These are phyloP conservation scores for Melaleuca quinquenervia DNA, from an alignment of 345 rosid genomes.

Conservation along the genomic window DNA sequence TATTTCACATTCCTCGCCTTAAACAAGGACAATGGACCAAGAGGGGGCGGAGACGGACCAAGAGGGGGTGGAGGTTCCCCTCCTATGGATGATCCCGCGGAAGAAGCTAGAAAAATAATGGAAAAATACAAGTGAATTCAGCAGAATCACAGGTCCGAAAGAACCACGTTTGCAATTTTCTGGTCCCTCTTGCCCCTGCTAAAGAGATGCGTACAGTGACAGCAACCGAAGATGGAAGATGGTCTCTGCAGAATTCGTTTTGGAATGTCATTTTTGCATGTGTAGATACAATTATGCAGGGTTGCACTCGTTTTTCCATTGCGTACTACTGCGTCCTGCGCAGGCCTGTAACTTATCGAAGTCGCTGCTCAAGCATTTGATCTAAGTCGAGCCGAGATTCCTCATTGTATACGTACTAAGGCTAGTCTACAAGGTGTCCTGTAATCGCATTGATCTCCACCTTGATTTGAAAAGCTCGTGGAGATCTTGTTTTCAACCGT, in stretches of 20 bases:
- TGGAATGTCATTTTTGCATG: neutral
- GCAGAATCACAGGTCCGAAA: neutral
- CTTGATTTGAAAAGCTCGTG: neutral
- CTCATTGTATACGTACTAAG: neutral
- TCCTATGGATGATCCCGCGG: constrained; percentile 39
- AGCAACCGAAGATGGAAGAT: neutral
- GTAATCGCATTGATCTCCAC: no score
- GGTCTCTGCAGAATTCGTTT: neutral
- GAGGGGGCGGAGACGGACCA: constrained; percentile 22
- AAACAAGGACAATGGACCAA: constrained; percentile 64
- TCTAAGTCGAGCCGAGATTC: neutral
- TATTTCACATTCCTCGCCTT: constrained; percentile 77
- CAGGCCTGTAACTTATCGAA: neutral
- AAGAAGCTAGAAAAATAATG: constrained; percentile 93
- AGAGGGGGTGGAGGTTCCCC: constrained; percentile 4
- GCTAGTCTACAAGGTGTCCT: neutral
- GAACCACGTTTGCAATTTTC: neutral
- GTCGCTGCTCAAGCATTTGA: neutral
- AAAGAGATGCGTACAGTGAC: neutral
- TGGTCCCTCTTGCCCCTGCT: neutral
- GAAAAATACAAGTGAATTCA: constrained; percentile 67
- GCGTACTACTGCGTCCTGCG: neutral
- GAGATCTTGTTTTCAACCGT: neutral
- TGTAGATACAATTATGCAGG: neutral
- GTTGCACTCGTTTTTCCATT: neutral